Evolutionary conservation across 495 filamentous ascomycete species (phyloP), one percentile per base, ranked within the genome.

Genomic region (Patellaria atrata): DNA sequence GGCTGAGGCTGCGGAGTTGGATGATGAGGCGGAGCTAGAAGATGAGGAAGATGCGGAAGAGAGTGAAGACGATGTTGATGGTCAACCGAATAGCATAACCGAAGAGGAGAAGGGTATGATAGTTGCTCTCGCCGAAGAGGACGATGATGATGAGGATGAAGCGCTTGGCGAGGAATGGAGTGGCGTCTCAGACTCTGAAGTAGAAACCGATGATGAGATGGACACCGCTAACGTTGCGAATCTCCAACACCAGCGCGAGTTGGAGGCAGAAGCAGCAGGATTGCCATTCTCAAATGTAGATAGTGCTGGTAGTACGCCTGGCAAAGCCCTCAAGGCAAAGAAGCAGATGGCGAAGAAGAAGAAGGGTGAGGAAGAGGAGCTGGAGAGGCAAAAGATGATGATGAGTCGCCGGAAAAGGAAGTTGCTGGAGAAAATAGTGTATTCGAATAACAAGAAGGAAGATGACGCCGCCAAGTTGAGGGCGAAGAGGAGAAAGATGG

Each of bases 401-500:
- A 53, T 62, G 46, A 35, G 47, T 27, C 35, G 49, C 22, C 40
- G 45, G 41, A 61, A 63, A 44, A 35, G 60, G 41, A 64, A 61
- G 50, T 29, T 60, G 36, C 49, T 56, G n/a, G 58, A 61, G 33
- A 56, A 59, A 44, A 64, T 64, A 47, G 43, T 53, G 41, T 55
- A 58, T 38, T 47, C 50, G 27, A 58, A 55, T 35, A 37, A 53
- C 23, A 52, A 55, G 47, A 43, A 47, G 35, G 58, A 64, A 28
- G 55, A 50, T 30, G 60, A 61, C 48, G 50, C 60, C 12, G 55
- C 71, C 39, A 65, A 60, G 58, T 63, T 96, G 55, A 73, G 82
- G 38, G 69, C 65, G 24, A 96, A 96, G 73, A 70, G 82, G 56
- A 77, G 87, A 62, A 87, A 75, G 68, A 47, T 94, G 41, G 86